Evolutionary conservation across 139 green algal species (phyloP).

Genomic region (Chlamydomonas incerta): DNA sequence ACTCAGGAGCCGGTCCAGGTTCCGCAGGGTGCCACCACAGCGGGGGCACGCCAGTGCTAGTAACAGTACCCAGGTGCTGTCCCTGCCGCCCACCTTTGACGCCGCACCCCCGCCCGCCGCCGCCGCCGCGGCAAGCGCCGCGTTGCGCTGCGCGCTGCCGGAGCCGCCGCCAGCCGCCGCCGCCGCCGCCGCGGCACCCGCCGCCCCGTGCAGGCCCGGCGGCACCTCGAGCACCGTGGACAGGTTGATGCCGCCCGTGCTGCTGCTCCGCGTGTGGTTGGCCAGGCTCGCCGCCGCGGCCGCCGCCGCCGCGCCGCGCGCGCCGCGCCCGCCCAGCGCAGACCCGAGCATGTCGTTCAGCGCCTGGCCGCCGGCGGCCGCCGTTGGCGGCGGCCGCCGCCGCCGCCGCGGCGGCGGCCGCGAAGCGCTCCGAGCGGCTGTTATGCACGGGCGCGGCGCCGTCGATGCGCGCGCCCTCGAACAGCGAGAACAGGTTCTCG

Average conservation of each 20-base stretch:
- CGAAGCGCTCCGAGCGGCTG: slow-evolving; percentile 3
- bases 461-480: slow-evolving; percentile 78
- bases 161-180: neutral
- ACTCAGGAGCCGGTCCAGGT: no score
- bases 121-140: no score
- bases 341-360: slow-evolving; percentile 1
- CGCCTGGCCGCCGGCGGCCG: neutral
- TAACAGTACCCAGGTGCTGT: no score
- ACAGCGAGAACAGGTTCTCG: slow-evolving; percentile 95
- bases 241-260: neutral
- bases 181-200: neutral
- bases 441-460: slow-evolving; percentile 38
- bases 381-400: neutral
- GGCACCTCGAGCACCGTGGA: neutral
- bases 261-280: neutral
- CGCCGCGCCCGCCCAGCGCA: neutral
- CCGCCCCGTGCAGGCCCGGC: neutral
- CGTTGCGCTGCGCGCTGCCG: neutral
- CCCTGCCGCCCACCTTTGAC: no score
- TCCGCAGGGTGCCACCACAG: no score
- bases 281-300: neutral
- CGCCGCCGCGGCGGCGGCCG: neutral
- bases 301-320: slow-evolving; percentile 13
- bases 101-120: neutral
- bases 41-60: no score